These are phyloP conservation scores for Syncephalastrum contaminatum DNA, from an alignment of 371 early-diverging fungal species.

Conservation along the genomic window DNA sequence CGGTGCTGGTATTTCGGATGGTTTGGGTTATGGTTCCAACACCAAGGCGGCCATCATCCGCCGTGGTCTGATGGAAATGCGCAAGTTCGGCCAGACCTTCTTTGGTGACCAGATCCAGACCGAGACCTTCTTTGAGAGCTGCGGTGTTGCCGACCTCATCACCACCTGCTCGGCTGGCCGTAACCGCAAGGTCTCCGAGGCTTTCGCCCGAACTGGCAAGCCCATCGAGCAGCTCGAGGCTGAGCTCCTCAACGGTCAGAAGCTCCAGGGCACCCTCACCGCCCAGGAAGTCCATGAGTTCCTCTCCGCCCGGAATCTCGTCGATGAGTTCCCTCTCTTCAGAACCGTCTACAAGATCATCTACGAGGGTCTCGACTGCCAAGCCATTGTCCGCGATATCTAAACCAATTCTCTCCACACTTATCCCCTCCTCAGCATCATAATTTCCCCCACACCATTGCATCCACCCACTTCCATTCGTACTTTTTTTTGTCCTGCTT, in stretches of 20 bases:
- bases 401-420: conserved; percentile 18
- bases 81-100: conserved; percentile 85
- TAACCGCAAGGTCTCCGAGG: conserved; percentile 92
- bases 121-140: conserved; percentile 94
- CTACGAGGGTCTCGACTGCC: conserved; percentile 64
- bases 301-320: conserved; percentile 60
- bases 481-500: no score
- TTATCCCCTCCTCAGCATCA: no score
- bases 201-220: conserved; percentile 82
- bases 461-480: no score
- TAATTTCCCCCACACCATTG: no score
- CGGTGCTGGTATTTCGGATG: conserved; percentile 96
- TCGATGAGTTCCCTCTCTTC: conserved; percentile 81
- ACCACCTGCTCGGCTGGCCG: conserved; percentile 97
- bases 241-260: conserved; percentile 95
- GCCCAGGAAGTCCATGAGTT: conserved; percentile 88
- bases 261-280: conserved; percentile 96
- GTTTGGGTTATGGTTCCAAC: conserved; percentile 87
- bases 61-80: conserved; percentile 95
- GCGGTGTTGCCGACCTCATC: conserved; percentile 91
- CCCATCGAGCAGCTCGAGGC: conserved; percentile 87
- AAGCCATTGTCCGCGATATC: conserved; percentile 58
- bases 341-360: conserved; percentile 86
- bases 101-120: conserved; percentile 72
- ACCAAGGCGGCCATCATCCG: conserved; percentile 98